Conservation (phyloP, 106 monocot genomes). For the Apostasia shenzhenica region DNA sequence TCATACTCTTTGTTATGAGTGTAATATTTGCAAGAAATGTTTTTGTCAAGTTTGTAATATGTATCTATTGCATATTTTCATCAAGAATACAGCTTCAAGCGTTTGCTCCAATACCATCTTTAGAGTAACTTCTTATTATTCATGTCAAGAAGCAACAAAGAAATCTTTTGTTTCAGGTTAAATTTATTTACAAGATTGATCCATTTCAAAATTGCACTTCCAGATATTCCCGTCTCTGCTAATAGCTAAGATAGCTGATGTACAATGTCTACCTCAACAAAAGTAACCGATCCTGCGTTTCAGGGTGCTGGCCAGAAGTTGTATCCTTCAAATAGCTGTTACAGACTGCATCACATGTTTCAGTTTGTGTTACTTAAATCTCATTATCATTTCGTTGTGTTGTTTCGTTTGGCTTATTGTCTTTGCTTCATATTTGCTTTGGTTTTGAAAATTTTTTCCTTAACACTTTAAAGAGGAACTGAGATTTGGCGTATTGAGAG, state of each 20-base stretch:
- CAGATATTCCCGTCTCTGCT: neutral
- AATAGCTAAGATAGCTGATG: slow-evolving; percentile 4
- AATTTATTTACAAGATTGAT: neutral
- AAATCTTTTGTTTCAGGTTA: neutral
- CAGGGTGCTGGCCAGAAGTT: slow-evolving; percentile 54
- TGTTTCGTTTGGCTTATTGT: too few species aligned
- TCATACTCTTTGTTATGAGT: too few species aligned
- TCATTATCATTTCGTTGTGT: too few species aligned
- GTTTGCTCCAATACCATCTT: too few species aligned
- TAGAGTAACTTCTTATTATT: too few species aligned
- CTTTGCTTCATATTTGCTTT: neutral
- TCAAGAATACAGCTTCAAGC: too few species aligned
- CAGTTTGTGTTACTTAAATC: neutral
- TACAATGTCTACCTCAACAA: slow-evolving; percentile 34
- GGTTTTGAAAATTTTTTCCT: slow-evolving; percentile 4
- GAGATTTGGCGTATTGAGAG: slow-evolving; percentile 76
- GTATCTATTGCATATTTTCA: too few species aligned
- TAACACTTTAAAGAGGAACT: slow-evolving; percentile 48
- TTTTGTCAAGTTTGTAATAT: too few species aligned
- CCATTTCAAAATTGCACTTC: neutral
- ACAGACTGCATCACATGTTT: neutral
- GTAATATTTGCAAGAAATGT: too few species aligned
- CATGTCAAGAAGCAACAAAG: neutral
- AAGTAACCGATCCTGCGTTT: slow-evolving; percentile 58
- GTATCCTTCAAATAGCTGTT: slow-evolving; percentile 35